phyloP scores from a whole-genome alignment of 2,329 filamentous ascomycete genomes.

The Ciborinia camelliae region DNA sequence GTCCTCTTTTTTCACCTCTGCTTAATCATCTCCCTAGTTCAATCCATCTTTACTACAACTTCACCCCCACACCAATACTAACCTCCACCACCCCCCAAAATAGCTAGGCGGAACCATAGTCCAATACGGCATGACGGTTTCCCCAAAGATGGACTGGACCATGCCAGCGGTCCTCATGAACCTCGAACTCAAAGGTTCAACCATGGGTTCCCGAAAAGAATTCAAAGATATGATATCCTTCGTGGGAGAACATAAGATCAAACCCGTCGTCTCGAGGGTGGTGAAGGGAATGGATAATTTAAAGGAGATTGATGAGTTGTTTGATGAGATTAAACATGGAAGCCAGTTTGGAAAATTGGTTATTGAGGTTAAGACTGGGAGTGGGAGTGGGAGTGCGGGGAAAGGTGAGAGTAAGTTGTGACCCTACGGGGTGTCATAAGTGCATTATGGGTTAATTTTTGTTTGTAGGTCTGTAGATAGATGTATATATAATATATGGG shows the following conservation, averaged over 20 bases:
- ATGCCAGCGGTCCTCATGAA: constrained; percentile 86
- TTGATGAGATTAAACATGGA: constrained; percentile 82
- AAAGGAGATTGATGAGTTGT: constrained; percentile 75
- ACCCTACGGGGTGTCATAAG: no score
- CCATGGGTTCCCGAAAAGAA: constrained; percentile 88
- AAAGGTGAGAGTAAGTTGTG: constrained; percentile 4
- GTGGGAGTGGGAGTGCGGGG: constrained; percentile 14
- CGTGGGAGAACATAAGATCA: constrained; percentile 68
- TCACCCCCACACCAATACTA: not conserved
- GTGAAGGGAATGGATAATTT: constrained; percentile 72
- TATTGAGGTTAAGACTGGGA: constrained; percentile 56
- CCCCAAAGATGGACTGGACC: constrained; percentile 79
- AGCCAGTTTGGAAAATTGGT: constrained; percentile 92
- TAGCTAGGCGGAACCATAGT: constrained; percentile 76
- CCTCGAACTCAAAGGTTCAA: constrained; percentile 79
- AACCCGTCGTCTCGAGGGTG: constrained; percentile 72
- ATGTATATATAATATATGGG: not conserved
- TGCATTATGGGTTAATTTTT: not conserved
- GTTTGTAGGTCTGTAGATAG: not conserved
- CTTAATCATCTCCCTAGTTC: not conserved
- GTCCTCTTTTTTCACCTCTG: constrained; percentile 21
- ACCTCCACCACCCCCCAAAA: constrained; percentile 12
- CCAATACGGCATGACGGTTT: constrained; percentile 86
- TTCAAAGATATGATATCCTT: constrained; percentile 90
- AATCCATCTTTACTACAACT: not conserved